Conservation (phyloP, 2,329 filamentous ascomycete species). For the Decorospora gaudefroyi region DNA sequence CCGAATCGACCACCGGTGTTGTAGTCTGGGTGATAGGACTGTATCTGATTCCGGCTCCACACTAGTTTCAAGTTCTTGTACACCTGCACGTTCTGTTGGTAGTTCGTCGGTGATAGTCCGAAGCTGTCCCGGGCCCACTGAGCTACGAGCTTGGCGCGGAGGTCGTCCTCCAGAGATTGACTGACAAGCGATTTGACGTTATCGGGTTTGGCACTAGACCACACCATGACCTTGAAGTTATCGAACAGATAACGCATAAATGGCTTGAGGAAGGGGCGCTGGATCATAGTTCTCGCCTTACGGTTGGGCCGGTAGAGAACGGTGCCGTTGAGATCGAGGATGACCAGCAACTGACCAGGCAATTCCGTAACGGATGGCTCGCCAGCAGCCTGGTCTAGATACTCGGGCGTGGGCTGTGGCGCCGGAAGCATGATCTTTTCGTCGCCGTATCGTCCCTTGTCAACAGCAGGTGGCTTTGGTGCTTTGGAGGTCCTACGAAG, state of each 20-base stretch:
- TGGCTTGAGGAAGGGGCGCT: slow-evolving; percentile 66
- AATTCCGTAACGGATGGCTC: slow-evolving; percentile 38
- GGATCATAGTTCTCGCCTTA: slow-evolving; percentile 58
- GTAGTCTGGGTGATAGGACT: slow-evolving; percentile 50
- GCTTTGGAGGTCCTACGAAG: slow-evolving; percentile 14
- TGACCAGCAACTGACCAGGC: slow-evolving; percentile 71
- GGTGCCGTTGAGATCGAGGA: slow-evolving; percentile 93
- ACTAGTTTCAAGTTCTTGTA: slow-evolving; percentile 82
- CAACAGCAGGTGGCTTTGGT: slow-evolving; percentile 9
- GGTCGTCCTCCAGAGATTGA: slow-evolving; percentile 62
- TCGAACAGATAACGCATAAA: slow-evolving; percentile 77
- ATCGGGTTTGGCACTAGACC: slow-evolving; percentile 78
- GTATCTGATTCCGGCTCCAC: slow-evolving; percentile 62
- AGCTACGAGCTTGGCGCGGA: slow-evolving; percentile 64
- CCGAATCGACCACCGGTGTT: slow-evolving; percentile 61
- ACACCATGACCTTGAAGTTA: slow-evolving; percentile 81
- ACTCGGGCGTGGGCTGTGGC: slow-evolving; percentile 64
- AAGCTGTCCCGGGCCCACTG: slow-evolving; percentile 81
- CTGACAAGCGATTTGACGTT: slow-evolving; percentile 73
- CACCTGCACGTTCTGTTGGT: slow-evolving; percentile 73
- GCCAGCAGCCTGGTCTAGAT: slow-evolving; percentile 61
- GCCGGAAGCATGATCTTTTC: slow-evolving; percentile 50
- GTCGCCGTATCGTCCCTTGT: slow-evolving; percentile 26
- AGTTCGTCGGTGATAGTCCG: slow-evolving; percentile 67
- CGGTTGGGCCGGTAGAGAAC: slow-evolving; percentile 71